Evolutionary conservation across 106 monocot genomes (phyloP).

Genomic region (Agapanthus africanus): DNA sequence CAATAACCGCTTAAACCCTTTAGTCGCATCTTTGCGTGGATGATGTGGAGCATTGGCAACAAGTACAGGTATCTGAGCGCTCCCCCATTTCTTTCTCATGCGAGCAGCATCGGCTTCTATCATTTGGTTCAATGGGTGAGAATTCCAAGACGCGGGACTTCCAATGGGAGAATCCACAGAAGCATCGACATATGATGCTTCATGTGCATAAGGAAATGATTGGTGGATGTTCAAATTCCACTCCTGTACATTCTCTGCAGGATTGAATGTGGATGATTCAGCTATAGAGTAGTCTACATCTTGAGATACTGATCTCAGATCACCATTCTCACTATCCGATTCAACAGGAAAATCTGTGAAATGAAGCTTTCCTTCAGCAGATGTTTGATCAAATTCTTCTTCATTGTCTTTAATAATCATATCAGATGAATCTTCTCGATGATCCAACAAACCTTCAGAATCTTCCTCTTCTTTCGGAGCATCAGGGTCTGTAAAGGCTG

Average conservation of each 20-base stretch:
- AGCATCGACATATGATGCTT: constrained; percentile 65
- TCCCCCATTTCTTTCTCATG: constrained; percentile 92
- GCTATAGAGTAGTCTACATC: constrained; percentile 20
- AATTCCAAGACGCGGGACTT: constrained; percentile 57
- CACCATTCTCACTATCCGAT: constrained; percentile 46
- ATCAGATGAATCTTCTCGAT: constrained; percentile 20
- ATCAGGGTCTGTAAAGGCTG: constrained; percentile 14
- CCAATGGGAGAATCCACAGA: constrained; percentile 52
- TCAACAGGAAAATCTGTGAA: constrained; percentile 34
- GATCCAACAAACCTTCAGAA: constrained; percentile 25
- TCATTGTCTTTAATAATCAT: constrained; percentile 37
- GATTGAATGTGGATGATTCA: constrained; percentile 23
- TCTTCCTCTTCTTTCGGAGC: constrained; percentile 25
- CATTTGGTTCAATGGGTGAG: constrained; percentile 39
- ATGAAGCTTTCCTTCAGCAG: constrained; percentile 31
- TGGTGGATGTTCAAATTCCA: constrained; percentile 51
- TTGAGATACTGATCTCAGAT: constrained; percentile 37
- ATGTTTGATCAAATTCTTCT: constrained; percentile 35
- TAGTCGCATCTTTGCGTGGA: constrained; percentile 50
- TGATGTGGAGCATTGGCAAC: constrained; percentile 39
- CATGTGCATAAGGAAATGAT: constrained; percentile 51
- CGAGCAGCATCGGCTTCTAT: constrained; percentile 47
- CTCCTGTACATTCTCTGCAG: constrained; percentile 22
- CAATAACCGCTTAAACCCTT: constrained; percentile 76
- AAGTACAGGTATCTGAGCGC: constrained; percentile 57